Base-by-base conservation (phyloP, 202 grass and related monocot species). In the Panicum hallii region DNA sequence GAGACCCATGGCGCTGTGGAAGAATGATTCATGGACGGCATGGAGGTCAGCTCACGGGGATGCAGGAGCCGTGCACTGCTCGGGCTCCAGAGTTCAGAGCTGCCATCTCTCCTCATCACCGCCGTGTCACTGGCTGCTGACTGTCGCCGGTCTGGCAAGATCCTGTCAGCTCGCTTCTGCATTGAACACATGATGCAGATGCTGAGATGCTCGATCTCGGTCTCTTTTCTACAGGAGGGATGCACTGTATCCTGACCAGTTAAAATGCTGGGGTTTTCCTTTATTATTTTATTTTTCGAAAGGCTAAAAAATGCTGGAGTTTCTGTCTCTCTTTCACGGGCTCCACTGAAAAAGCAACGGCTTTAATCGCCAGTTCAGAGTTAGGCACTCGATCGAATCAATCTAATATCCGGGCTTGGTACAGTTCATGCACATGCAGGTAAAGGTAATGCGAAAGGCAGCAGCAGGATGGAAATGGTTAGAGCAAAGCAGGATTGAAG, bases 131-230 rank as follows among this genome's bases (percentile, higher is more conserved):
- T 28, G 52, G 52, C 71, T 63, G 62, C 71, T 87, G 6, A 41
- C 11, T 56, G 20, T 61, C 46, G 6, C 63, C 46, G 54, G 63
- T 57, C 40, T 22, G 30, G n/a, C 63, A 63, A 62, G 32, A 72
- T 79, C 46, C 12, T 70, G 1, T 17, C 34, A 22, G 5, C 20
- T 58, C 19, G 60, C 61, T 36, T 30, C 66, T 47, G 42, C 73
- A 78, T 79, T 90, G n/a, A 83, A 74, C 67, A 79, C 79, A 86
- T 34, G 66, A 86, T 79, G 40, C 40, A 65, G 78, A 86, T 77
- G 72, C 34, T 34, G 2, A 2, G 34, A 26, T 34, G 36, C 67
- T 20, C 48, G 30, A 44, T 81, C 43, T 38, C 34, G 22, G 9
- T 32, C 5, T 64, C 19, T 30, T 32, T 44, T 69, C 14, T 0